Base-by-base conservation (phyloP, 805 yeast genomes). In the Kuraishia capsulata region DNA sequence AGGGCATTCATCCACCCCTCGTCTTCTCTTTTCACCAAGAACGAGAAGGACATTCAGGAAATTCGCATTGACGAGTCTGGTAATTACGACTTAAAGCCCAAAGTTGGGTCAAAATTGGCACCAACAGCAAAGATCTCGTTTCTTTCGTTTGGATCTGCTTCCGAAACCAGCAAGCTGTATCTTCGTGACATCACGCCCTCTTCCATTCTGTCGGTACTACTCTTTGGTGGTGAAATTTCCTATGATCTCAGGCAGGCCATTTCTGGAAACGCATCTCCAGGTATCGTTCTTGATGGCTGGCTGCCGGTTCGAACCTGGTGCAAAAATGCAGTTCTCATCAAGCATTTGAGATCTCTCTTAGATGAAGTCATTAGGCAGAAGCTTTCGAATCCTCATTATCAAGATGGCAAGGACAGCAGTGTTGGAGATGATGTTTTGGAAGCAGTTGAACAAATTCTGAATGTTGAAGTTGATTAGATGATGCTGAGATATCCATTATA, bases 231-330 rank as follows among this genome's bases (percentile, higher is more conserved):
- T 4, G 71, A 73, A 1, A 69, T 83, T 16, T 57, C 65, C 30
- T 81, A 78, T 52, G 85, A 82, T 47, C 46, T 78, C 36, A 53
- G 64, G 9, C 51, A 59, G 5, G 45, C 62, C 9, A 44, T 56
- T 24, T 55, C 68, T 0, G 62, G 71, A 1, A 68, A 63, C 30
- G 69, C 78, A 4, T 73, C 88, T 0, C 94, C 96, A 0, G 97
- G 97, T 18, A 73, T 92, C 26, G 77, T 87, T 6, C 62, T 90
- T 39, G 96, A 86, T 47, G 70, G 71, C n/a, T 89, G 97, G 97
- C 59, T 86, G 25, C 94, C 96, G 1, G 69, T 90, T 10, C 69
- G 85, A 44, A 86, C 96, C 1, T 90, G 97, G 97, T 82, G 95
- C 45, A 84, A 92, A 46, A 86, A 89, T 50, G 97, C 89, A 1